Conservation (phyloP, 345 rosid species). For the Cardamine resedifolia region DNA sequence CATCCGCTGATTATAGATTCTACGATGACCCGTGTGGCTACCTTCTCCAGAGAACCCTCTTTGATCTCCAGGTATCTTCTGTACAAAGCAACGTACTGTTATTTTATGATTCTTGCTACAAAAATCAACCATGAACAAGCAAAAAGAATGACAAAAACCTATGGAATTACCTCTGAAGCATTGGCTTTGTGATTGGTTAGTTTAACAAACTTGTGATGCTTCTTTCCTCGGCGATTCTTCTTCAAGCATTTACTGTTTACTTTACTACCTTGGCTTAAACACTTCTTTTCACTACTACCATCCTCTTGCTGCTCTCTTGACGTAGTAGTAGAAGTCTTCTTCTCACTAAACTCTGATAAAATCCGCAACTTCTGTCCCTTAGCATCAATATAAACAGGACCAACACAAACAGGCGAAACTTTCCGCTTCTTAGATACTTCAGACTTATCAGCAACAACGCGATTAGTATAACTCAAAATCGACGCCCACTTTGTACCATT, state of each 20-base stretch:
- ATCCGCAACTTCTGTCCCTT: conserved; percentile 82
- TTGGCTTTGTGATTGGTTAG: conserved; percentile 49
- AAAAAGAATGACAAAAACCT: neutral
- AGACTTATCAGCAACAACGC: conserved; percentile 40
- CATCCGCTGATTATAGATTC: conserved; percentile 59
- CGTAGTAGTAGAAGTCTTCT: conserved; percentile 25
- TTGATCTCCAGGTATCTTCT: conserved; percentile 47
- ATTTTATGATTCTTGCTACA: conserved; percentile 38
- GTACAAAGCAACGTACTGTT: conserved; percentile 30
- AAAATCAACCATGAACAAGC: neutral
- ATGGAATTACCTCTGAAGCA: conserved; percentile 51
- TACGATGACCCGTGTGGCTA: conserved; percentile 47
- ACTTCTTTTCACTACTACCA: conserved; percentile 25
- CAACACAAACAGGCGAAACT: conserved; percentile 49
- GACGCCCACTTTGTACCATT: conserved; percentile 56
- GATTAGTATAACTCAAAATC: conserved; percentile 43
- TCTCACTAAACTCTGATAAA: conserved; percentile 55
- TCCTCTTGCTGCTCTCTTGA: conserved; percentile 6
- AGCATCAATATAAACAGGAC: conserved; percentile 90
- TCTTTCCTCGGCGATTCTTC: conserved; percentile 50
- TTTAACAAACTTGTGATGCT: conserved; percentile 59
- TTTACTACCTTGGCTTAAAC: conserved; percentile 40
- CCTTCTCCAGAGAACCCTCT: conserved; percentile 46
- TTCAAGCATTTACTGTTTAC: conserved; percentile 44
- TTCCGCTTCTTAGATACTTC: conserved; percentile 50